phyloP scores from a whole-genome alignment of 140 eudicot species.

The Cichorium intybus region DNA sequence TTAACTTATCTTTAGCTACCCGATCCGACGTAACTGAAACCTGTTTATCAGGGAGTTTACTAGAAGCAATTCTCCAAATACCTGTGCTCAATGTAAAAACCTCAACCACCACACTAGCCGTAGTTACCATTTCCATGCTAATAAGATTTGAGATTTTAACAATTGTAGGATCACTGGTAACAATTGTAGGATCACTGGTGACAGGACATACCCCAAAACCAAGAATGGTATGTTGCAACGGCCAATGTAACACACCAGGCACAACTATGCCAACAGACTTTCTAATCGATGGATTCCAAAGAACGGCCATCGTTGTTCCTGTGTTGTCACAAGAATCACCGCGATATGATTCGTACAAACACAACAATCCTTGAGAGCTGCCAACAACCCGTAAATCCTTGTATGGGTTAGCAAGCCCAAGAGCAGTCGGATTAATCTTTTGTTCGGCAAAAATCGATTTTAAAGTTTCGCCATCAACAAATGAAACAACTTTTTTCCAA shows the following conservation, averaged over 20 bases:
- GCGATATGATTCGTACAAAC: background rate
- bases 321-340: background rate
- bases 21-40: background rate
- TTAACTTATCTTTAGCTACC: background rate
- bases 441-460: background rate
- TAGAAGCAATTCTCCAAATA: background rate
- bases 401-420: background rate
- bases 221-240: background rate
- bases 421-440: background rate
- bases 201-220: constrained; percentile 11
- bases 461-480: constrained; percentile 7
- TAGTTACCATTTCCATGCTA: background rate
- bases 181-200: background rate
- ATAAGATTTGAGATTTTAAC: background rate
- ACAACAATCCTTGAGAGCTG: constrained; percentile 3
- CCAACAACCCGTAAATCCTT: background rate
- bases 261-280: background rate
- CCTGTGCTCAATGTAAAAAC: constrained; percentile 15
- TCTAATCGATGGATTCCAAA: constrained; percentile 5
- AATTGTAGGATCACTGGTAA: background rate
- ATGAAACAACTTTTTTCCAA: background rate
- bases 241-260: background rate
- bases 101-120: background rate
- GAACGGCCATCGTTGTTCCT: background rate
- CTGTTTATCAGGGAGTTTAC: background rate